Evolutionary conservation across 192 early-diverging fungal species (phyloP), one percentile per base, ranked within the genome.

Genomic region (Entomortierella lignicola): DNA sequence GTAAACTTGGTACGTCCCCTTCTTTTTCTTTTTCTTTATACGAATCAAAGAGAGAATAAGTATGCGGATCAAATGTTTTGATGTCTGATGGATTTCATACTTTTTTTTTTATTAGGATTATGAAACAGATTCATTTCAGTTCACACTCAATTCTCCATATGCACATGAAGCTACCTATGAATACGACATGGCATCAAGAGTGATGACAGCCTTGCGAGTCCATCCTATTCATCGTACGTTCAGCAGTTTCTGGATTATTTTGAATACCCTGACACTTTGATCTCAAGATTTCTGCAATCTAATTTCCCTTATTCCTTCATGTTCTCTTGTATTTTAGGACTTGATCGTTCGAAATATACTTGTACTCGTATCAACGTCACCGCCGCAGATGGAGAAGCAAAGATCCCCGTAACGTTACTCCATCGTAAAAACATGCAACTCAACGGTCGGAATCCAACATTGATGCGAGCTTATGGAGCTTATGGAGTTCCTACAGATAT

Each of bases 381-480:
- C 44, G 59, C 87, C 11, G 39, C 85, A 30, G 86, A 84, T 51
- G 74, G 72, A 6, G 53, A 59, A 21, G 56, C 69, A 4, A n/a
- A 72, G 43, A 83, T 94, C 52, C 92, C 92, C 1, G 85, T 94
- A 32, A 92, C 92, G 2, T 61, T 94, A 34, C 82, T 94, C 17
- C 87, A 87, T 58, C 82, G 81, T 21, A 85, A 87, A 48, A 70
- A 71, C 27, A 59, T 88, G 37, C 65, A 77, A 8, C 64, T 85
- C 57, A 80, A 85, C 66, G 71, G 80, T 27, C 75, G 85, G 25
- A 89, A 89, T 58, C 87, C 87, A 10, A 72, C 86, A 7, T 64
- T 96, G 48, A 77, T 95, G 63, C 89, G 92, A 15, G 88, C 89
- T 0, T 96, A 96, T 60, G 94, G 93, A 20, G 92, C 94, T 25